Percentiles rank a stretch among this genome's conserved stretches.
These are phyloP conservation scores for Spiromyces aspiralis DNA, from an alignment of 371 early-diverging fungal genomes.

Conservation along the genomic window DNA sequence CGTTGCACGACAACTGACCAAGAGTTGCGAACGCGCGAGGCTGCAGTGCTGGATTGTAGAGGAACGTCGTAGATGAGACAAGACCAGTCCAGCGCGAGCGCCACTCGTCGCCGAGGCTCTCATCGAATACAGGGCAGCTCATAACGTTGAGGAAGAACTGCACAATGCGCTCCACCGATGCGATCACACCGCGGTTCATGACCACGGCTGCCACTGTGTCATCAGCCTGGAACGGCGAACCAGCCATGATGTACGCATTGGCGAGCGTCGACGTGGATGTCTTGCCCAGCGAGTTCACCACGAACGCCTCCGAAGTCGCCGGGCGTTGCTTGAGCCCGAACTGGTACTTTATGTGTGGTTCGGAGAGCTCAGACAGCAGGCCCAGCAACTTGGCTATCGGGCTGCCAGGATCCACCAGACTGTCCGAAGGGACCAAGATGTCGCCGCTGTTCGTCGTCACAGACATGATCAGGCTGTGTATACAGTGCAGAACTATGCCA, in stretches of 20 bases:
- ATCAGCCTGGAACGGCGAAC: slow-evolving; percentile 15
- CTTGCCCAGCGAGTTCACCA: slow-evolving; percentile 5
- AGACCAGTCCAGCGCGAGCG: slow-evolving; percentile 83
- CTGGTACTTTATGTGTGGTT: slow-evolving; percentile 7
- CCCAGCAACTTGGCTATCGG: not conserved
- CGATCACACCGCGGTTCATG: slow-evolving; percentile 1
- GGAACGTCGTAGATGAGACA: slow-evolving; percentile 80
- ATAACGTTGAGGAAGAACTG: slow-evolving; percentile 64
- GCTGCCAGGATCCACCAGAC: not conserved
- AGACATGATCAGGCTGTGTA: slow-evolving; percentile 71
- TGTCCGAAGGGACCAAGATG: too few relatives aligned
- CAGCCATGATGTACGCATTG: slow-evolving; percentile 21
- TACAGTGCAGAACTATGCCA: slow-evolving; percentile 74
- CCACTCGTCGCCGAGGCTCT: slow-evolving; percentile 60
- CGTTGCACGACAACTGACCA: slow-evolving; percentile 40
- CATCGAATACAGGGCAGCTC: slow-evolving; percentile 52
- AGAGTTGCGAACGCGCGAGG: slow-evolving; percentile 85
- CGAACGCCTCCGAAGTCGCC: not conserved
- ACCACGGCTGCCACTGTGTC: slow-evolving; percentile 1
- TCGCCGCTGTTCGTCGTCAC: slow-evolving; percentile 14
- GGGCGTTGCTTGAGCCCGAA: not conserved
- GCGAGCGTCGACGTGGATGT: slow-evolving; percentile 23
- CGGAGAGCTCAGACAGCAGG: slow-evolving; percentile 51
- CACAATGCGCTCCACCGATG: slow-evolving; percentile 55
- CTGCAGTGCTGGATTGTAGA: slow-evolving; percentile 82